Evolutionary conservation across 306 rosid species (phyloP), one percentile per base, ranked within the genome.

Genomic region (Acacia acuminata): DNA sequence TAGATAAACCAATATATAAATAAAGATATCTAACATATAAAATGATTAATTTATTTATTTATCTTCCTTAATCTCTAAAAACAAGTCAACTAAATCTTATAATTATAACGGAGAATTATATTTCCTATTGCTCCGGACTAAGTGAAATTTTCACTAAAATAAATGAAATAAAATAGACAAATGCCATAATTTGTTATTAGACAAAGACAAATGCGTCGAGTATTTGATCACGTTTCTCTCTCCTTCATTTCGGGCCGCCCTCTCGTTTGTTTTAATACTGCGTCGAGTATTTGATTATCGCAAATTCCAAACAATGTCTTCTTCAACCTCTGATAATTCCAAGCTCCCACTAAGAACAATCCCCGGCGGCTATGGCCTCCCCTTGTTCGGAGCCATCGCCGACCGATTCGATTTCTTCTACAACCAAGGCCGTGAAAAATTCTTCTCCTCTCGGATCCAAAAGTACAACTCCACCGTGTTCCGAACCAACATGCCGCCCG

Each of bases 401-500:
- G 97, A 91, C 80, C 82, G 98, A 4, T 82, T 81, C 38, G 88
- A 94, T 85, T 94, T 86, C 81, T 94, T 92, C 71, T 94, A 94
- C 91, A 30, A 61, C 82, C 92, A 94, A 86, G 97, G 98, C 40
- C 83, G 82, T 10, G 94, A 91, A 63, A 36, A 80, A 2, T 94
- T 77, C 89, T 91, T 94, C 88, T 78, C 76, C 17, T 1, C 79
- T 3, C 63, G 93, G 14, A 69, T 94, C 64, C 34, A 75, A 2
- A 84, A 88, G 8, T 74, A 89, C 85, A 42, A 82, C 0, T 91
- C 98, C 83, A 92, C 98, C 0, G 95, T 94, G 12, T 86, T 94
- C 82, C 77, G 88, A 1, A 82, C 91, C 68, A 94, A 94, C 87
- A 91, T 92, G 95, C 98, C 98, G 0, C 98, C 97, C 0, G 97